Base-by-base conservation (phyloP, 306 rosid genomes). In the Quercus variabilis region DNA sequence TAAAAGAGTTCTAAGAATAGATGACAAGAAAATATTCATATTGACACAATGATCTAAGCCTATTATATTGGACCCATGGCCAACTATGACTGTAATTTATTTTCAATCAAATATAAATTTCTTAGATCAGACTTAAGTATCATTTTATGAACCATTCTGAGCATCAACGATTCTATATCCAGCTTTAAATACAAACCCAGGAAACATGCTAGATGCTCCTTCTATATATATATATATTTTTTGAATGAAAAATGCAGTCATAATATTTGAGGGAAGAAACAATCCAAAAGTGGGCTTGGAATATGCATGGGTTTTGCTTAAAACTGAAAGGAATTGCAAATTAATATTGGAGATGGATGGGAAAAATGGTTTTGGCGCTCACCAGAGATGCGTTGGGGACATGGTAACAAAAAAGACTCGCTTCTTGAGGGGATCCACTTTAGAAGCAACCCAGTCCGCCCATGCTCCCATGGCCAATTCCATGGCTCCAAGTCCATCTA, bases 361-460 rank as follows among this genome's bases (percentile, higher is more conserved):
- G 69, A 13, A 56, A 38, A 38, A 21, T 2, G 62, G 33, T 46
- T 60, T 12, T 13, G 19, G 69, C 9, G 49, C 93, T 77, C 70
- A 95, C 99, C 98, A 93, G 55, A 95, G 96, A 89, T 95, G 99
- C 0, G 99, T 95, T 17, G 99, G 98, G 23, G 99, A 95, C 97
- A 91, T 95, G 63, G 97, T 95, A 59, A 89, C 96, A 2, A 93
- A 95, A 82, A 95, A 93, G 70, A 88, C 89, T 38, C 57, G 89
- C 84, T 89, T 91, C 87, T 87, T 83, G 78, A 83, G 82, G 19
- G 94, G 93, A 79, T 93, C 88, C 19, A 89, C 88, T 71, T 92
- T 84, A 15, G 95, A 84, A 81, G 92, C 84, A 60, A 91, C 88
- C 99, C 97, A 93, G 74, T 91, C 97, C 9, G 99, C 99, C 99